phyloP scores from a whole-genome alignment of 805 yeast genomes.

The Candida anglica region DNA sequence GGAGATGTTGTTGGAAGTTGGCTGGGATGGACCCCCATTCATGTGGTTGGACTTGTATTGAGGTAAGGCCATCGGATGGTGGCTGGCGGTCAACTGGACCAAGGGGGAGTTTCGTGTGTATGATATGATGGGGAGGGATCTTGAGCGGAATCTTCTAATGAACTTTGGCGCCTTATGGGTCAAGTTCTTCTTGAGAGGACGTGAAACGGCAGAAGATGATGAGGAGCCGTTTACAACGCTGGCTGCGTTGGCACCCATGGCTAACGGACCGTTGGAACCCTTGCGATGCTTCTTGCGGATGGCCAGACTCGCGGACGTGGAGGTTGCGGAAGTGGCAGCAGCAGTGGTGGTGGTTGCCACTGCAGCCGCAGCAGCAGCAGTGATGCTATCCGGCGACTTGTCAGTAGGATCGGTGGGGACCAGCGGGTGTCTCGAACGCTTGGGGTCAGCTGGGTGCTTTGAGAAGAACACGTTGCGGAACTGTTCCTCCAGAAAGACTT shows the following conservation, averaged over 20 bases:
- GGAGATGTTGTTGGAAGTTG: neutral
- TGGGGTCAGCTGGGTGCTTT: conserved; percentile 13
- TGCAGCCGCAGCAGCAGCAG: too few relatives aligned
- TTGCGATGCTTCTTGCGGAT: conserved; percentile 4
- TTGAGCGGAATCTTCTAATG: conserved; percentile 32
- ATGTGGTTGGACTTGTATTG: conserved; percentile 14
- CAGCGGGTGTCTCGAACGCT: conserved; percentile 9
- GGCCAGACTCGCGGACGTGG: too few relatives aligned
- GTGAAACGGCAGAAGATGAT: conserved; percentile 7
- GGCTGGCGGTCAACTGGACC: conserved; percentile 10
- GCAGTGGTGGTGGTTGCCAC: too few relatives aligned
- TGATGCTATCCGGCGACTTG: too few relatives aligned
- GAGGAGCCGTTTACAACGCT: conserved; percentile 10
- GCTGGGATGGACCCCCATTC: too few relatives aligned
- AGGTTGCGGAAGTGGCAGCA: too few relatives aligned
- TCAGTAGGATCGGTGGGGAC: too few relatives aligned
- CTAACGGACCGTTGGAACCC: too few relatives aligned
- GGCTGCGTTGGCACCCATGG: too few relatives aligned
- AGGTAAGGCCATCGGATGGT: neutral
- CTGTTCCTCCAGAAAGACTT: conserved; percentile 26
- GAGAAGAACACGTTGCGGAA: conserved; percentile 26
- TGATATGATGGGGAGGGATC: conserved; percentile 40
- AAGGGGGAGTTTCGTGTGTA: conserved; percentile 18
- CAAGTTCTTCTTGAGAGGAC: too few relatives aligned
- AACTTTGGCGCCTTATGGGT: conserved; percentile 28